These are phyloP conservation scores for Candida boidinii DNA, from an alignment of 805 yeast species.

Conservation along the genomic window DNA sequence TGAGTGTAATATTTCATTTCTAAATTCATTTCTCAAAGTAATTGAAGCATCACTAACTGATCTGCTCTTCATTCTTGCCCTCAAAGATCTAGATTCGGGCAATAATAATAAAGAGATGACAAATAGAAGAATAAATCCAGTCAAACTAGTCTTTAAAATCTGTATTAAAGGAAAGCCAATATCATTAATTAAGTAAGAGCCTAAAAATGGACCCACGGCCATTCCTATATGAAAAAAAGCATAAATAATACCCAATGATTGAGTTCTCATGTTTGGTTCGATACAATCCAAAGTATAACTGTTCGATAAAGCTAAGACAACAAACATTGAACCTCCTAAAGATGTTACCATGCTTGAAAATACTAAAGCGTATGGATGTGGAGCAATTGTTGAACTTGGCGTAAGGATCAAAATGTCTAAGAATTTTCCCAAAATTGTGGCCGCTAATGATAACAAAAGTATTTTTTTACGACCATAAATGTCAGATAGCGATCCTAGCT, in stretches of 20 bases:
- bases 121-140: too few species aligned
- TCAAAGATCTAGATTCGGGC: slow-evolving; percentile 57
- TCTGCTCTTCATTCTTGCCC: slow-evolving; percentile 46
- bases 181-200: slow-evolving; percentile 25
- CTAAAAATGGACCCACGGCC: slow-evolving; percentile 57
- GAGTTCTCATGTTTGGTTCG: slow-evolving; percentile 49
- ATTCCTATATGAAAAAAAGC: slow-evolving; percentile 54
- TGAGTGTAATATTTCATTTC: too few species aligned
- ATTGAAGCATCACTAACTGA: too few species aligned
- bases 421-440: slow-evolving; percentile 9
- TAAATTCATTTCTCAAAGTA: too few species aligned
- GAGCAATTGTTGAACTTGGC: slow-evolving; percentile 12
- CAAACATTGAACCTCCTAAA: slow-evolving; percentile 54
- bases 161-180: slow-evolving; percentile 21
- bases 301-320: slow-evolving; percentile 49
- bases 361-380: slow-evolving; percentile 31
- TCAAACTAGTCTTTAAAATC: slow-evolving; percentile 24
- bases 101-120: slow-evolving; percentile 30
- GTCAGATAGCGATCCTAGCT: slow-evolving; percentile 58
- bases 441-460: slow-evolving; percentile 23
- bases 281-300: slow-evolving; percentile 72
- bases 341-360: slow-evolving; percentile 36
- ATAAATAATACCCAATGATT: slow-evolving; percentile 47
- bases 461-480: slow-evolving; percentile 51
- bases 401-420: slow-evolving; percentile 10